A percentile compares a stretch with the other conserved stretches of the same genome.
Evolutionary conservation across 768 basidiomycete species (phyloP).

Genomic region (Boletus sp.): DNA sequence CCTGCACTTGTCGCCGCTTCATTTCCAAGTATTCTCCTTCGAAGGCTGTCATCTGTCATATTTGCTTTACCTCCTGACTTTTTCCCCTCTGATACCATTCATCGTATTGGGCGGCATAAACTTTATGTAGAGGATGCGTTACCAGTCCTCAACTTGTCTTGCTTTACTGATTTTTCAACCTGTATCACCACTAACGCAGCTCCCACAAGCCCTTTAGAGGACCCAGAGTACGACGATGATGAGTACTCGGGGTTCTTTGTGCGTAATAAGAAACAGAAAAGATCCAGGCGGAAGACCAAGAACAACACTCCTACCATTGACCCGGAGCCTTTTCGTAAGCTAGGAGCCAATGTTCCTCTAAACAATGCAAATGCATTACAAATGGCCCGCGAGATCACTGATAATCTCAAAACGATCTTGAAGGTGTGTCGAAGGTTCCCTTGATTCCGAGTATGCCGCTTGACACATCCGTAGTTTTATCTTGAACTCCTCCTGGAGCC

Average conservation of each 20-base stretch:
- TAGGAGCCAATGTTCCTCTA: slow-evolving; percentile 28
- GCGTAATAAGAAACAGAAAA: slow-evolving; percentile 29
- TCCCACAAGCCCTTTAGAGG: background rate
- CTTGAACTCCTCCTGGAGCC: slow-evolving; percentile 21
- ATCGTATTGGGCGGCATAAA: slow-evolving; percentile 18
- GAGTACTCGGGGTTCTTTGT: slow-evolving; percentile 4
- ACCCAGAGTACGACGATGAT: slow-evolving; percentile 1
- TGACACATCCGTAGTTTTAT: slow-evolving; percentile 22
- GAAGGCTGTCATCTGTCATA: slow-evolving; percentile 23
- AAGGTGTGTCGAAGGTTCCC: slow-evolving; percentile 18
- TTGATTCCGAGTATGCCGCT: background rate
- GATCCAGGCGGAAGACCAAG: slow-evolving; percentile 18
- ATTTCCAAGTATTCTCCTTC: slow-evolving; percentile 19
- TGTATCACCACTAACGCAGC: background rate
- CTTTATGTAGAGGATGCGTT: slow-evolving; percentile 23
- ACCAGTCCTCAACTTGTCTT: slow-evolving; percentile 18
- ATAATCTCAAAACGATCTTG: slow-evolving; percentile 26
- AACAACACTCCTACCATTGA: slow-evolving; percentile 20
- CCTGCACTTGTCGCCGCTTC: slow-evolving; percentile 23
- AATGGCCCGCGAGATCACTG: slow-evolving; percentile 16
- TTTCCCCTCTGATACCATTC: slow-evolving; percentile 7
- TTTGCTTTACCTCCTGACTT: slow-evolving; percentile 21
- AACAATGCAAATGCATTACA: slow-evolving; percentile 16
- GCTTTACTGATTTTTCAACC: slow-evolving; percentile 8
- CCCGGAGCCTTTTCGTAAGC: slow-evolving; percentile 26